Evolutionary conservation across 129 eudicot genomes (phyloP).

Genomic region (Saposhnikovia divaricata): DNA sequence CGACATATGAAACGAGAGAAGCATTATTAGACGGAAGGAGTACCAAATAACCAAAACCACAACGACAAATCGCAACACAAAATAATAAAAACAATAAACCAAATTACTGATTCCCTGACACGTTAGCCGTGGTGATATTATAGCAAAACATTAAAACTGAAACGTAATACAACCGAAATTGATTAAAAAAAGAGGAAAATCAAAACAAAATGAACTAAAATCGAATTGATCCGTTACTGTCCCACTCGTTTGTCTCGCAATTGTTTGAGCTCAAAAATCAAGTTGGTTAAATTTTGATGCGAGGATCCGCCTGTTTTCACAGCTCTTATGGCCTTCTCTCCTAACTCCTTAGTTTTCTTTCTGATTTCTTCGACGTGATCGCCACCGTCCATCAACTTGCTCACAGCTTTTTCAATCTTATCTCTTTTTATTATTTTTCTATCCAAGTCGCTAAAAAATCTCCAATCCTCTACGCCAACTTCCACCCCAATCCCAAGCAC

Average conservation of each 20-base stretch:
- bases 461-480: conserved; percentile 44
- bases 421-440: conserved; percentile 18
- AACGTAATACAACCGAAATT: no score
- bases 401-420: conserved; percentile 23
- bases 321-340: neutral
- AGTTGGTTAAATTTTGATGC: neutral
- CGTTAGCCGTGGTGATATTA: no score
- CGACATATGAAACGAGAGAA: no score
- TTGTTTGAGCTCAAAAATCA: neutral
- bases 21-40: no score
- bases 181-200: no score
- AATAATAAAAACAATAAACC: no score
- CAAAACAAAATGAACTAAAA: no score
- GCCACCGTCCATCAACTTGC: conserved; percentile 27
- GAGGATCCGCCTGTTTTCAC: neutral
- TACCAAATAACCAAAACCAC: no score
- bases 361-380: conserved; percentile 2
- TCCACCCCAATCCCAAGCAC: conserved; percentile 40
- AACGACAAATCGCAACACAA: no score
- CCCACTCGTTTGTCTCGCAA: neutral
- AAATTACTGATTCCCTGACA: no score
- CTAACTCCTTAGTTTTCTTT: neutral
- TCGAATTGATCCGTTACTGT: no score
- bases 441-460: conserved; percentile 13
- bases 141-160: no score